Evolutionary conservation across 2,329 filamentous ascomycete genomes (phyloP).

Genomic region (Botryosphaeria dothidea): DNA sequence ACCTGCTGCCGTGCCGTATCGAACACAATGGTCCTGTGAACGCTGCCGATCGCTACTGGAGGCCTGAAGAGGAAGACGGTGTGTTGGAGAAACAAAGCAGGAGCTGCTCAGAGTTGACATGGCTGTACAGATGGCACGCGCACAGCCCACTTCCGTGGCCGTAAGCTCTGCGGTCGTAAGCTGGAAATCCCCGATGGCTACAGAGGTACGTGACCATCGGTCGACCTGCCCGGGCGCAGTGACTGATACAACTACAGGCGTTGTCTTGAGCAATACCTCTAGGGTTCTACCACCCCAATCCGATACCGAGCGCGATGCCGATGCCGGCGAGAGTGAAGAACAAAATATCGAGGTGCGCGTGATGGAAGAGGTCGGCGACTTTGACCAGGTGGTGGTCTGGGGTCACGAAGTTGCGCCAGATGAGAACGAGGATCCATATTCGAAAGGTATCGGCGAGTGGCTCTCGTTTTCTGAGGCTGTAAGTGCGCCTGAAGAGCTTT

Average conservation of each 20-base stretch:
- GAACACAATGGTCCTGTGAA: conserved; percentile 74
- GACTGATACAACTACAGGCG: conserved; percentile 22
- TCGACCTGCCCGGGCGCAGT: background rate
- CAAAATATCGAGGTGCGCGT: conserved; percentile 37
- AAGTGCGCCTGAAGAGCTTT: background rate
- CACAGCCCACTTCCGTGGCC: conserved; percentile 73
- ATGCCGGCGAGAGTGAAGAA: conserved; percentile 24
- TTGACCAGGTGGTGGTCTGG: conserved; percentile 81
- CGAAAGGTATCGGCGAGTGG: conserved; percentile 80
- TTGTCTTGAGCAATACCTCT: conserved; percentile 20
- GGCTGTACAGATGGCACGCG: conserved; percentile 38
- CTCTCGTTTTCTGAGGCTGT: conserved; percentile 70
- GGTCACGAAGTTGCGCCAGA: conserved; percentile 71
- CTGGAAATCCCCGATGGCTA: conserved; percentile 72
- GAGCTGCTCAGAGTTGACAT: background rate
- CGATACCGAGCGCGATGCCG: conserved; percentile 18
- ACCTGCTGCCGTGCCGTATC: conserved; percentile 79
- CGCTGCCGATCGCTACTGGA: conserved; percentile 69
- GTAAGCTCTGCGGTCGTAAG: conserved; percentile 70
- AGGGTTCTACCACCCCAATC: conserved; percentile 12
- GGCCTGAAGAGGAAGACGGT: conserved; percentile 46
- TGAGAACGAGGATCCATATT: conserved; percentile 65
- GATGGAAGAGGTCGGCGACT: conserved; percentile 65
- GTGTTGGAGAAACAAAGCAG: background rate
- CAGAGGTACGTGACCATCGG: conserved; percentile 45